Evolutionary conservation across 257 asterid species (phyloP).

Genomic region (Galeopsis tetrahit): DNA sequence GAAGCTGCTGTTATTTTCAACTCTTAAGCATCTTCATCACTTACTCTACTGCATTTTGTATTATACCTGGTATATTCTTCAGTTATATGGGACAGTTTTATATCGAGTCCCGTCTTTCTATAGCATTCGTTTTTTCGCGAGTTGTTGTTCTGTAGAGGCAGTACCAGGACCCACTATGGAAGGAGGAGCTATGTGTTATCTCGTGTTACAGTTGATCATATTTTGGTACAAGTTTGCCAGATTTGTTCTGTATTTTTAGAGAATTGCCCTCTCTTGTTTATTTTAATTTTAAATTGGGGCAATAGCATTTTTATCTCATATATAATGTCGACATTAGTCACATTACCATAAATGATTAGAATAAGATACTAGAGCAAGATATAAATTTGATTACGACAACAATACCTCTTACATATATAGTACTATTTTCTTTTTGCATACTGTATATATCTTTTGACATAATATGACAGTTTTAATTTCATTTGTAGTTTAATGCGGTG

Average conservation of each 20-base stretch:
- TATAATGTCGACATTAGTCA: not conserved
- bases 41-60: constrained; percentile 19
- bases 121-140: constrained; percentile 7
- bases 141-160: constrained; percentile 19
- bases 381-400: too few species aligned
- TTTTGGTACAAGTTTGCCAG: constrained; percentile 6
- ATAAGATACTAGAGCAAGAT: not conserved
- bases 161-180: not conserved
- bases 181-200: constrained; percentile 8
- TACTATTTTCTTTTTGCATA: too few species aligned
- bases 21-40: constrained; percentile 6
- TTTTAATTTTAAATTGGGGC: not conserved
- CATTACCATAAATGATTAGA: not conserved
- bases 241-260: not conserved
- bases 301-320: not conserved
- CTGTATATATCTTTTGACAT: too few species aligned
- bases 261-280: not conserved
- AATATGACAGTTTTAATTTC: too few species aligned
- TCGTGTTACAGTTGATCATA: constrained; percentile 28
- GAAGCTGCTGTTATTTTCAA: constrained; percentile 26
- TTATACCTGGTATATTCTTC: constrained; percentile 15
- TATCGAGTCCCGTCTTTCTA: constrained; percentile 29
- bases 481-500: too few species aligned
- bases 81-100: constrained; percentile 37
- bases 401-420: too few species aligned